phyloP scores from a whole-genome alignment of 176 grass and related monocot species.

The Eragrostis curvula region DNA sequence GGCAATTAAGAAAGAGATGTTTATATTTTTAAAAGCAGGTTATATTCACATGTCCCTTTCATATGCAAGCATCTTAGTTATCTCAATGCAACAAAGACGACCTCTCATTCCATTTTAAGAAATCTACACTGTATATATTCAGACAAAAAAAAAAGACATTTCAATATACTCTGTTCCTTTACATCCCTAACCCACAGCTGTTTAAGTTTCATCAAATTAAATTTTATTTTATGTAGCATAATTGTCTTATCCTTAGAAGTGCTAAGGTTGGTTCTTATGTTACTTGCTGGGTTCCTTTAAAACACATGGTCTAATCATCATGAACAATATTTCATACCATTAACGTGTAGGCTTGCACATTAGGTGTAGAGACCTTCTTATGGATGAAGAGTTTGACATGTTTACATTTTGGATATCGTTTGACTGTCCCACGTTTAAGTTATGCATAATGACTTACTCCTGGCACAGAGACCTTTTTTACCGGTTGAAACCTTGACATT shows the following conservation, averaged over 20 bases:
- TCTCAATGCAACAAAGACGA: conserved; percentile 25
- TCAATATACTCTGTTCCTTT: conserved; percentile 22
- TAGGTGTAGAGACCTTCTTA: conserved; percentile 1
- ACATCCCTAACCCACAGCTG: background rate
- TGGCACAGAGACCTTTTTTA: conserved; percentile 7
- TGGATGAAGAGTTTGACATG: conserved; percentile 36
- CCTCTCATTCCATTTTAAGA: conserved; percentile 13
- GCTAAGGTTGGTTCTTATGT: background rate
- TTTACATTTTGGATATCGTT: conserved; percentile 14
- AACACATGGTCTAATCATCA: background rate
- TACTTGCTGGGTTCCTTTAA: conserved; percentile 18
- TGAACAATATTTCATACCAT: conserved; percentile 26
- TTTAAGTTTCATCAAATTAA: conserved; percentile 16
- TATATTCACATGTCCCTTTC: background rate
- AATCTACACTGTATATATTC: background rate
- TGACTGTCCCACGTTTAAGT: conserved; percentile 41
- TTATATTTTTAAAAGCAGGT: conserved; percentile 11
- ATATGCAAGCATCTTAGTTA: conserved; percentile 32
- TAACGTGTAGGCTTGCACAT: conserved; percentile 34
- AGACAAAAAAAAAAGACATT: conserved; percentile 8
- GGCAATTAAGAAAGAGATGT: conserved; percentile 56
- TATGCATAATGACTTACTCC: conserved; percentile 26
- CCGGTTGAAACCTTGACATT: conserved; percentile 17
- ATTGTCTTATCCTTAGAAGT: background rate
- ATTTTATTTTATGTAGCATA: background rate